Percentiles rank a stretch among this genome's conserved stretches.
Evolutionary conservation across 169 alveolate genomes (phyloP).

Genomic region (Cardiosporidium cionae): DNA sequence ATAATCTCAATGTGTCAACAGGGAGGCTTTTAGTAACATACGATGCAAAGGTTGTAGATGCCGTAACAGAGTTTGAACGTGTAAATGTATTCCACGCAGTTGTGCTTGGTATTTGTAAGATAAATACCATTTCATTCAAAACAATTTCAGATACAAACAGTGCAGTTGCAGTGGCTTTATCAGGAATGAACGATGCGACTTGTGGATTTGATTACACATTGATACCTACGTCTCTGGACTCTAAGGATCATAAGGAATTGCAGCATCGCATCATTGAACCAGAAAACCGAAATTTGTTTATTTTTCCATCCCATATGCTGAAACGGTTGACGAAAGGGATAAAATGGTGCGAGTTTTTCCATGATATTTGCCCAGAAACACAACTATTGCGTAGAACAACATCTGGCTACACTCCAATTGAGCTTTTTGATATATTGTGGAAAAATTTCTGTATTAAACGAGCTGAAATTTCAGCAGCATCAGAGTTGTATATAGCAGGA

Average conservation of each 20-base stretch:
- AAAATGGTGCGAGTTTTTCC: background rate
- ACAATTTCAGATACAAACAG: conserved; percentile 38
- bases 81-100: conserved; percentile 32
- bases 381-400: conserved; percentile 4
- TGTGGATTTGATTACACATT: conserved; percentile 10
- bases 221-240: background rate
- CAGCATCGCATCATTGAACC: background rate
- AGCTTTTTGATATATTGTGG: conserved; percentile 24
- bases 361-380: background rate
- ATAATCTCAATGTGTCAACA: conserved; percentile 55
- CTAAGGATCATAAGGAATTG: conserved; percentile 2
- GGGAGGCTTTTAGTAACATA: conserved; percentile 52
- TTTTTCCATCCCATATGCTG: conserved; percentile 22
- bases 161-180: conserved; percentile 6
- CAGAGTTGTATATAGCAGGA: conserved; percentile 15
- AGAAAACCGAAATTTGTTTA: conserved; percentile 17
- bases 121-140: background rate
- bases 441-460: background rate
- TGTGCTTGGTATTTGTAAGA: conserved; percentile 20
- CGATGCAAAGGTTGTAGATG: too few species aligned
- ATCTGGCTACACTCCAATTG: conserved; percentile 21
- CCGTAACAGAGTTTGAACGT: conserved; percentile 16
- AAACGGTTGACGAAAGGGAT: conserved; percentile 11
- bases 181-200: conserved; percentile 11
- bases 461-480: background rate